Evolutionary conservation across 1,284 basidiomycete genomes (phyloP).

Genomic region (Irpex lacteus): DNA sequence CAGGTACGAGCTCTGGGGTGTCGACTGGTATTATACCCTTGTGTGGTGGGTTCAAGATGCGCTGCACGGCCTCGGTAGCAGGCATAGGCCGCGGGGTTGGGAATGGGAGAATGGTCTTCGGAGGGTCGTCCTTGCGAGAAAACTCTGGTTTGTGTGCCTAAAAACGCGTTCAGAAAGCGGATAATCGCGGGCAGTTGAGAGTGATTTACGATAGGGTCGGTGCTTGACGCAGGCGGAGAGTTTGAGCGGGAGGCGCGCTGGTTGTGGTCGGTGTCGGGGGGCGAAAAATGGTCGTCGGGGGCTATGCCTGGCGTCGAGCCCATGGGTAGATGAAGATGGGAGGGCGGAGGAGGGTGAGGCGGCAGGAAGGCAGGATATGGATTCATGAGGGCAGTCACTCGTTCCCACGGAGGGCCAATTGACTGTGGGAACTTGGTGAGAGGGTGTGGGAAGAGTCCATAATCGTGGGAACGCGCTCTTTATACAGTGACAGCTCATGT

Average conservation of each 20-base stretch:
- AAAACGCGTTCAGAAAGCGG: constrained; percentile 23
- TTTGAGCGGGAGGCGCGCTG: constrained; percentile 35
- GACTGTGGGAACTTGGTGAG: constrained; percentile 35
- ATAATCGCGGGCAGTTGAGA: constrained; percentile 27
- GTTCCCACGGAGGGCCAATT: constrained; percentile 17
- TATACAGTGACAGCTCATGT: constrained; percentile 31
- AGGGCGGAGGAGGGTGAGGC: constrained; percentile 30
- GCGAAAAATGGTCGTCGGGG: constrained; percentile 30
- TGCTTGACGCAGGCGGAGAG: constrained; percentile 35
- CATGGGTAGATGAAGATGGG: constrained; percentile 40
- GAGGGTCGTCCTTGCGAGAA: constrained; percentile 1
- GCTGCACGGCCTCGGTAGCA: constrained; percentile 50
- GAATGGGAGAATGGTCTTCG: constrained; percentile 12
- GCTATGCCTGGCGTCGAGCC: constrained; percentile 36
- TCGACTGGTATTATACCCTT: neutral
- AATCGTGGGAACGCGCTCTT: constrained; percentile 34
- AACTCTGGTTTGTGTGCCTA: constrained; percentile 28
- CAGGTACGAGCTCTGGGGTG: neutral
- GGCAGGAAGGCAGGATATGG: constrained; percentile 28
- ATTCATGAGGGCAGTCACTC: constrained; percentile 32
- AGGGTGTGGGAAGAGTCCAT: constrained; percentile 20
- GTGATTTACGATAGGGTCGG: constrained; percentile 39
- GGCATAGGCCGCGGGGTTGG: constrained; percentile 44
- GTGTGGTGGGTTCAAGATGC: constrained; percentile 38
- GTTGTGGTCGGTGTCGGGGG: constrained; percentile 28